A percentile compares a stretch with the other conserved stretches of the same genome.
These are phyloP conservation scores for Fusarium citri DNA, from an alignment of 2,329 filamentous ascomycete species.

Conservation along the genomic window DNA sequence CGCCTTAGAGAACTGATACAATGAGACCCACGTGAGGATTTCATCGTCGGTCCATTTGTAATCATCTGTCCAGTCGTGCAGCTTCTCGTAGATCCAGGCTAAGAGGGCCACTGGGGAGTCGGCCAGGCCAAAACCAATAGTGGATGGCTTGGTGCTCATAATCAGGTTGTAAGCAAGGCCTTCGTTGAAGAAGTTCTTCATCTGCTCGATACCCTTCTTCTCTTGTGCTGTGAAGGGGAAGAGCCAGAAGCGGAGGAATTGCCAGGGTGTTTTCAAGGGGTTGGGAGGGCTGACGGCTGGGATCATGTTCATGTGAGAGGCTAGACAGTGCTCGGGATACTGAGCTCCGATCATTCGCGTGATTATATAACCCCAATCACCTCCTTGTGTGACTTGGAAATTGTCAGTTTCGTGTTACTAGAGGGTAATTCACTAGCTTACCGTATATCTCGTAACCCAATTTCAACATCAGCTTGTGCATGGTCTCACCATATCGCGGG, in stretches of 20 bases:
- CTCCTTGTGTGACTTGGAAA: not conserved
- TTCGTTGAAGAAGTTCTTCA: constrained; percentile 32
- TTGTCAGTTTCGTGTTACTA: not conserved
- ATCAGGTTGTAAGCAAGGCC: constrained; percentile 40
- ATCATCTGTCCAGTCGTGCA: constrained; percentile 79
- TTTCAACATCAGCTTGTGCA: not conserved
- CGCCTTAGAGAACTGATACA: constrained; percentile 77
- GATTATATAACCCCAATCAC: not conserved
- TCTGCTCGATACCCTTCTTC: not conserved
- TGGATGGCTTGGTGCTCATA: constrained; percentile 76
- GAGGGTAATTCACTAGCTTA: not conserved
- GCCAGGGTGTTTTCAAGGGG: not conserved
- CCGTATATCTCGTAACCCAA: not conserved
- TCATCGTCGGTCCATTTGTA: constrained; percentile 83
- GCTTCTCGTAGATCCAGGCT: constrained; percentile 85
- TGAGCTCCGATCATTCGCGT: not conserved
- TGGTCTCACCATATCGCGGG: not conserved
- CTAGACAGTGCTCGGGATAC: not conserved
- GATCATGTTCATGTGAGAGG: not conserved
- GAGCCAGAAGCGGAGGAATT: not conserved
- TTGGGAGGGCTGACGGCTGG: not conserved
- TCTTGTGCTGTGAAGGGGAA: not conserved
- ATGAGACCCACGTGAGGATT: constrained; percentile 77
- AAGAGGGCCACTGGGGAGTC: constrained; percentile 78
- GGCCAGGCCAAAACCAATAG: constrained; percentile 74